Base-by-base conservation (phyloP, 306 rosid genomes). In the Corylus americana region DNA sequence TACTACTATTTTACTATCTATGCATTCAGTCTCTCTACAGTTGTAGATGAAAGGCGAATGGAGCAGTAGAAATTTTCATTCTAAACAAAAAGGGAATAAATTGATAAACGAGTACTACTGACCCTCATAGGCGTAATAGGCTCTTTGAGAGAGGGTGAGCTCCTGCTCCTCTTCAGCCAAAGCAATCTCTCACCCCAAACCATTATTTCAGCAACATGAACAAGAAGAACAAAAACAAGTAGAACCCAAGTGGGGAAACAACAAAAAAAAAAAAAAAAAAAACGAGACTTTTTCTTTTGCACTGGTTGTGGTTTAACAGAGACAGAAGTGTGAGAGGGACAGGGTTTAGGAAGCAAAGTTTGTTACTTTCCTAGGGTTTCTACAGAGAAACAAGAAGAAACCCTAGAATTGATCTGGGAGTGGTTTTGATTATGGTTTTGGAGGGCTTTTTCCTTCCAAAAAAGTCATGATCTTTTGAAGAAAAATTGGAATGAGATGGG, bases 321-420 rank as follows among this genome's bases (percentile, higher is more conserved):
- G 29, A 42, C 53, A 68, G 51, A 42, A 68, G 42, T 39, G 51
- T n/a, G 16, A 18, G n/a, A 16, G 11, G 22, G 7, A 9, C 25
- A 37, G 48, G 16, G 71, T 18, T 9, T 17, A 8, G n/a, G 49
- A 67, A 37, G 51, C 42, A 42, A 67, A 67, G 51, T 18, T 18
- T 18, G 29, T 42, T 64, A 7, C 20, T 64, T 14, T 18, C 22
- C 63, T 68, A 53, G 86, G 85, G 84, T 73, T 76, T 54, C 57
- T 75, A 22, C 2, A 18, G 45, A 74, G 71, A 78, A 62, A 11
- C 12, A 53, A 58, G 57, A 62, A 76, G 59, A 79, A 78, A 76
- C 78, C 85, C 86, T 82, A 79, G 83, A 84, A 79, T 45, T 9
- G 25, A 11, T 39, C 55, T 50, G 29, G 29, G 73, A 17, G 57